Base-by-base conservation (phyloP, 2,329 filamentous ascomycete genomes). In the Atkinsonella texensis region DNA sequence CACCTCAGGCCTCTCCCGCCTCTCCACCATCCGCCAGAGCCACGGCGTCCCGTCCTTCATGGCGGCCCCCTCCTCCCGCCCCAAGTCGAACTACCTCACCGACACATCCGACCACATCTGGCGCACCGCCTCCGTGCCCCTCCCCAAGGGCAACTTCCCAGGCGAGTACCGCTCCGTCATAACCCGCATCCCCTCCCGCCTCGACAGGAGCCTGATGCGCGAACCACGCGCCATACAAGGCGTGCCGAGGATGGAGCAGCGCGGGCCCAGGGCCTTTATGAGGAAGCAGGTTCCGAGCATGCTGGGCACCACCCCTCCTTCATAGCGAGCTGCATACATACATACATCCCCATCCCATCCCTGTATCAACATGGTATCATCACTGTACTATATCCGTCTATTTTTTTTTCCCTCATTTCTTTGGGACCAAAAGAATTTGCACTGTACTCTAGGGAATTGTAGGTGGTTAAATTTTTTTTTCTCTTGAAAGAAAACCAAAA, bases 221-320 rank as follows among this genome's bases (percentile, higher is more conserved):
- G 90, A 96, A 68, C 90, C 90, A 32, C 80, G 90, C 53, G 83
- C 87, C 55, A 91, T 95, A 40, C 89, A 95, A 65, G 90, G 90
- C 38, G 83, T 89, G n/a, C 89, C 89, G 23, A 71, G 79, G 35
- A 74, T 76, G 17, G 76, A 79, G 53, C 72, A 74, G 52, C 71
- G 72, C n/a, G 66, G 74, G 33, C 68, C 68, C 8, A 70, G 71
- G 40, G 74, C 74, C 31, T 66, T 81, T 47, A 60, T 76, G 50
- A 66, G 78, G 56, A 81, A 81, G 62, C 77, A 81, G 59, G 78
- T 81, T 23, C 68, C 71, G 18, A 73, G 69, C 55, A 73, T 73
- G 70, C 57, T 73, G 42, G 71, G 71, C 39, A 68, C 68, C 4
- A 69, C 69, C 6, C 69, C 70, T 12, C 68, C 68, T 7, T 57